Conservation (phyloP, 1,284 basidiomycete genomes). For the Phylloboletellus chloephorus region DNA sequence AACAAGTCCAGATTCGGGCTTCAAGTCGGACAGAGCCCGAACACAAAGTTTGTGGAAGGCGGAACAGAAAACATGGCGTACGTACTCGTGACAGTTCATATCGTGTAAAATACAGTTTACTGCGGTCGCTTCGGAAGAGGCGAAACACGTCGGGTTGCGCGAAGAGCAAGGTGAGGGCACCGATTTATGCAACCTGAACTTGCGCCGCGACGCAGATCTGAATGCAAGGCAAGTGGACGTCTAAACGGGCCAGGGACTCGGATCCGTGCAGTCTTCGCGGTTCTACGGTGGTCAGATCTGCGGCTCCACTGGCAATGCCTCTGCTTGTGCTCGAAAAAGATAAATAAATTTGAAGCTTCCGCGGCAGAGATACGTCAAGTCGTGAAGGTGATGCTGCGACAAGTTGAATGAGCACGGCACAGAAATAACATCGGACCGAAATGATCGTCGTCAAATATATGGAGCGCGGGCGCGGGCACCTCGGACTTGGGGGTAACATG, state of each 20-base stretch:
- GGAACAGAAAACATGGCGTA: not conserved
- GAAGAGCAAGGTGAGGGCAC: not conserved
- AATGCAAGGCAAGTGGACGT: not conserved
- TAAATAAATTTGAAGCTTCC: too few relatives aligned
- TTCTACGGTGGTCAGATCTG: not conserved
- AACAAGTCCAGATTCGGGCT: conserved; percentile 1
- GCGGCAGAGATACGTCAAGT: too few relatives aligned
- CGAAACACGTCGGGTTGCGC: not conserved
- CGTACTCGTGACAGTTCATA: conserved; percentile 2
- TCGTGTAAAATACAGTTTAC: not conserved
- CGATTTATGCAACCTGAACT: not conserved
- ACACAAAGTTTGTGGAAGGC: not conserved
- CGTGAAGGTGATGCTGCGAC: too few relatives aligned
- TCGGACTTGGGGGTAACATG: too few relatives aligned
- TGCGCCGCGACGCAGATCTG: not conserved
- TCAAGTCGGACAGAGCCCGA: not conserved
- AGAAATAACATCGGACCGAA: too few relatives aligned
- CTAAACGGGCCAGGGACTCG: not conserved
- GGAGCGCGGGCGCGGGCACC: too few relatives aligned
- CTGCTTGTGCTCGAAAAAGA: too few relatives aligned
- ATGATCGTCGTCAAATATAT: too few relatives aligned
- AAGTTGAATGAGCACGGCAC: too few relatives aligned
- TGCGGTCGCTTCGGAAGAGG: not conserved
- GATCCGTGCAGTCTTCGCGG: not conserved
- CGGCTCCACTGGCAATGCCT: too few relatives aligned